These are phyloP conservation scores for Microstegium vimineum DNA, from an alignment of 176 grass and related monocot species.

Conservation along the genomic window DNA sequence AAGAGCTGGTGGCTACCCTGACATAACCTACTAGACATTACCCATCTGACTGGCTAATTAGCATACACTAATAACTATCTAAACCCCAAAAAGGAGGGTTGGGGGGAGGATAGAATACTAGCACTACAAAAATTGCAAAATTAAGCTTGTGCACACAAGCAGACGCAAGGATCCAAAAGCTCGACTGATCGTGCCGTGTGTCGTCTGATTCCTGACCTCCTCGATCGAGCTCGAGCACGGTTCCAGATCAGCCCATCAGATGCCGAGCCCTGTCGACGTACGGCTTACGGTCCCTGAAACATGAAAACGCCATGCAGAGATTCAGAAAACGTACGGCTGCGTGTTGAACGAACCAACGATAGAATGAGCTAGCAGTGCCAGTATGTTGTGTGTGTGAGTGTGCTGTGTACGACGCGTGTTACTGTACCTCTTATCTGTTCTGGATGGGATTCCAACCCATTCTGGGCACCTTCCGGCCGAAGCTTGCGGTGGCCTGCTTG, in stretches of 20 bases:
- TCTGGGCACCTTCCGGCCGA: slow-evolving; percentile 31
- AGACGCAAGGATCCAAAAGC: not conserved
- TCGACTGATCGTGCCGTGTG: not conserved
- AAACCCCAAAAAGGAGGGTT: not conserved
- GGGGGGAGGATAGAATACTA: not conserved
- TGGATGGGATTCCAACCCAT: slow-evolving; percentile 49
- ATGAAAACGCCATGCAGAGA: not conserved
- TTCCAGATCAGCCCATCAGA: not conserved
- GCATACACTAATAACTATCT: not conserved
- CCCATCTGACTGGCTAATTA: slow-evolving; percentile 4
- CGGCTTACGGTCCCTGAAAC: no score
- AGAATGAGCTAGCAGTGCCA: no score
- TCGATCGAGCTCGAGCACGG: not conserved
- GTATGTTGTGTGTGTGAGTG: no score
- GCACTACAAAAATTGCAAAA: slow-evolving; percentile 47
- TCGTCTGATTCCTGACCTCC: not conserved
- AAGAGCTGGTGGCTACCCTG: not conserved
- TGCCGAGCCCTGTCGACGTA: no score
- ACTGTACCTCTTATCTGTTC: slow-evolving; percentile 26
- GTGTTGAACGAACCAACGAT: no score
- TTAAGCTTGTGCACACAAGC: not conserved
- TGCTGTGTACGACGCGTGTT: not conserved
- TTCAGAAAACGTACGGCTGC: no score
- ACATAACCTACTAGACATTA: not conserved
- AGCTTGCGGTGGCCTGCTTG: slow-evolving; percentile 19